phyloP scores from a whole-genome alignment of 164 flowering plant species.

The Berberis thunbergii region DNA sequence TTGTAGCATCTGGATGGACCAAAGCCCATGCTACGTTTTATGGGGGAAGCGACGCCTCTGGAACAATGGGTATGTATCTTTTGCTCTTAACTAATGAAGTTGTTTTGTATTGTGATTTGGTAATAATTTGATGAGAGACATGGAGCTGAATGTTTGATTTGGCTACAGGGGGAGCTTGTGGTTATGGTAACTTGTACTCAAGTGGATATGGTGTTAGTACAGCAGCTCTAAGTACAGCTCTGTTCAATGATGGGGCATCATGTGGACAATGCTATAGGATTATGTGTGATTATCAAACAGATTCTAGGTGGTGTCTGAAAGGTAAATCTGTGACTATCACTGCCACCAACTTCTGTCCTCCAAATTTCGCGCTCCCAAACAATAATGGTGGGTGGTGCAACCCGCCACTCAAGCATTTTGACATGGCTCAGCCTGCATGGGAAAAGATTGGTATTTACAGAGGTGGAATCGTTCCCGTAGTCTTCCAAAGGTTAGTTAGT shows the following conservation, averaged over 20 bases:
- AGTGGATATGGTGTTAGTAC: slow-evolving; percentile 59
- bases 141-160: slow-evolving; percentile 5
- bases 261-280: slow-evolving; percentile 79
- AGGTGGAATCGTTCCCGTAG: slow-evolving; percentile 80
- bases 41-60: slow-evolving; percentile 70
- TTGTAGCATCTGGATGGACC: slow-evolving; percentile 37
- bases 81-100: neutral
- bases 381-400: slow-evolving; percentile 94
- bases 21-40: slow-evolving; percentile 76
- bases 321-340: slow-evolving; percentile 69
- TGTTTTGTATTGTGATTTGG: neutral
- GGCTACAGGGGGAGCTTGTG: slow-evolving; percentile 65
- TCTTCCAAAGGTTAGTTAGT: slow-evolving; percentile 49
- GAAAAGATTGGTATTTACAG: slow-evolving; percentile 69
- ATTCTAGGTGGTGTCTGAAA: slow-evolving; percentile 56
- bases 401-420: slow-evolving; percentile 82
- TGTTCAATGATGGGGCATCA: slow-evolving; percentile 74
- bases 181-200: slow-evolving; percentile 60
- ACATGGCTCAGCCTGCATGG: slow-evolving; percentile 97
- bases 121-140: neutral
- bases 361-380: slow-evolving; percentile 65
- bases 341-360: slow-evolving; percentile 92
- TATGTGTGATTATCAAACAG: slow-evolving; percentile 45
- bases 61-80: slow-evolving; percentile 61
- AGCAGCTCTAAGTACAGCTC: slow-evolving; percentile 75